Conservation (phyloP, 768 basidiomycete genomes). For the Pilatotrama ljubarskyi region DNA sequence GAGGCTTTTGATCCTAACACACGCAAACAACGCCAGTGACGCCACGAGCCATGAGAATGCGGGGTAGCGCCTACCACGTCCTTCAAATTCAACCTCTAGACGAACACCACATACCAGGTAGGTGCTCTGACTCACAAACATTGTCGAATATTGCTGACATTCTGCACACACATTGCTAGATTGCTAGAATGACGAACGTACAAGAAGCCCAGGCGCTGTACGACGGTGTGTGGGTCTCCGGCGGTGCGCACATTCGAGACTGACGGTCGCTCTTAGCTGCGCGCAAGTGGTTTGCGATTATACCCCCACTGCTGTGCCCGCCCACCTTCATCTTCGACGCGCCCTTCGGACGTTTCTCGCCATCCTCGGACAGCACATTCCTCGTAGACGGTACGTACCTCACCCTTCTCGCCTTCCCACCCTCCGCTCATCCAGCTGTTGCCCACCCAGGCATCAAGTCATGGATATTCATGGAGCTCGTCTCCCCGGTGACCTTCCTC, state of each 20-base stretch:
- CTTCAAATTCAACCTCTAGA: not conserved
- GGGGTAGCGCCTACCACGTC: not conserved
- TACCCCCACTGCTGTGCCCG: conserved; percentile 39
- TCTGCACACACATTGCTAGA: no score
- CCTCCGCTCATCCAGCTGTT: conserved; percentile 26
- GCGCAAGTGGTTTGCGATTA: conserved; percentile 49
- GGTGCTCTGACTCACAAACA: no score
- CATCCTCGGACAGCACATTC: conserved; percentile 43
- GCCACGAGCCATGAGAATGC: not conserved
- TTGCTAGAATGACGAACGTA: not conserved
- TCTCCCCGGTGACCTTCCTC: conserved; percentile 59
- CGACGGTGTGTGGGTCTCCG: not conserved
- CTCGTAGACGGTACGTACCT: conserved; percentile 54
- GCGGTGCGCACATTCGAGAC: not conserved
- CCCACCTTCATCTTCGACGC: conserved; percentile 60
- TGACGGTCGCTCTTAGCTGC: conserved; percentile 25
- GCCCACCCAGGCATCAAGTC: conserved; percentile 40
- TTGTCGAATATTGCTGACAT: no score
- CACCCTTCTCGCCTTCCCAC: not conserved
- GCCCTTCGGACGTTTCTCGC: conserved; percentile 78
- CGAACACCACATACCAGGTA: no score
- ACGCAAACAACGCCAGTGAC: conserved; percentile 5
- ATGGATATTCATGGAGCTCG: conserved; percentile 82
- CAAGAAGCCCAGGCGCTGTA: conserved; percentile 2
- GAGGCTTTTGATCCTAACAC: conserved; percentile 9